Base-by-base conservation (phyloP, 768 basidiomycete genomes). In the Boletus eberwhitei region DNA sequence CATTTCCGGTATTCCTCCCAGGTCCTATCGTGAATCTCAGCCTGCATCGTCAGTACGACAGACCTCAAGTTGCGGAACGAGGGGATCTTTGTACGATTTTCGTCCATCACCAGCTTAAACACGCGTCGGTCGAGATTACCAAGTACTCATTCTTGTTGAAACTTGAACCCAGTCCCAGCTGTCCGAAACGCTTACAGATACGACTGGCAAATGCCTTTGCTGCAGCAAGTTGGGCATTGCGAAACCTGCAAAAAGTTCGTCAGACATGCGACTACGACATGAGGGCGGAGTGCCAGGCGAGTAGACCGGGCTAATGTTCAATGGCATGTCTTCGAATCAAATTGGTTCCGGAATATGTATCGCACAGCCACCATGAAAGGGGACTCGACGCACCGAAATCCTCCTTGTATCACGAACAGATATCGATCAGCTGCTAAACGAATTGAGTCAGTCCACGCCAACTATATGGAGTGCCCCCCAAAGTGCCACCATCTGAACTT, bases 191-290 rank as follows among this genome's bases (percentile, higher is more conserved):
- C 83, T 5, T 58, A 63, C 74, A 91, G 90, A 71, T 92, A 83
- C 64, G 93, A 78, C 58, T 86, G 78, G 76, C 89, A 87, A 62
- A 93, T 90, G 67, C 88, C 88, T 88, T 48, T 77, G 67, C 84
- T 86, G 74, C 57, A 53, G 39, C 46, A 36, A 56, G 5, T 39
- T 12, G 19, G 8, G 19, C 19, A 21, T 21, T 21, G 19, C 24
- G 9, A 26, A 17, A 17, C 24, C 8, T 26, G 29, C n/a, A 52
- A 29, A 19, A 31, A 52, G 19, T 26, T 32, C 13, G 50, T 35
- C 63, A 59, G 70, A 89, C 88, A 86, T 80, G 82, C 83, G 13
- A 90, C 80, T 1, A 71, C 55, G 4, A 90, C 52, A 50, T 73
- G 73, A 19, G 88, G 88, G 14, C 76, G 1, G 12, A 5, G 19